Evolutionary conservation across 495 filamentous ascomycete genomes (phyloP), one percentile per base, ranked within the genome.

Genomic region (Penicillium fimorum): DNA sequence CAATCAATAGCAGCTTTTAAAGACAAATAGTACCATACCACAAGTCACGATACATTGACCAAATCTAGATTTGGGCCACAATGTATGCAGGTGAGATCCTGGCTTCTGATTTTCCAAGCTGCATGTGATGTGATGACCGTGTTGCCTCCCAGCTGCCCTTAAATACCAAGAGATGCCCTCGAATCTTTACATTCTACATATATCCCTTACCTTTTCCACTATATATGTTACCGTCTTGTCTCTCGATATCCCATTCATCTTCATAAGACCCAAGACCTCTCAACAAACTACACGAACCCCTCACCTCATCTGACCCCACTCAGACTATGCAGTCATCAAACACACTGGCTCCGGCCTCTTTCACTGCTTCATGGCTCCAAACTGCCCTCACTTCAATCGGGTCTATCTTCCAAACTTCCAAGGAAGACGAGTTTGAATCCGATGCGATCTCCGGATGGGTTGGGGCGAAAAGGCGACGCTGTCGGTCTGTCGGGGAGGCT

Each of bases 371-470:
- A 6, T 67, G 64, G 64, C 18, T 55, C 12, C 58, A 50, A 5
- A 47, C n/a, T 20, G 22, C 59, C 0, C 25, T 64, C 9, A 22
- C 46, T 7, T 64, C 64, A 4, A 46, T 67, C 4, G 48, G 52
- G 12, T 41, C 40, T 3, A 15, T 65, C 8, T 65, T 67, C 10
- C 30, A 45, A 8, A 18, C 32, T 42, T 15, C 43, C 35, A 13
- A 22, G n/a, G 5, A 53, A 6, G 15, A 37, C 1, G 57, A 67
- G 10, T 47, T 42, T 8, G 65, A 66, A 22, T 54, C 65, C 3
- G 65, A 68, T 56, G 63, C 59, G 32, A 56, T 68, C 5, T 58
- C 44, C 13, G 65, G 54, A 8, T 68, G 65, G 65, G 56, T 68
- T 44, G 65, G 65, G 33, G 53, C 40, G 13, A 58, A 62, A 8